Evolutionary conservation across 2,329 filamentous ascomycete species (phyloP), one percentile per base, ranked within the genome.

Genomic region (Chaetomiaceae sp.): DNA sequence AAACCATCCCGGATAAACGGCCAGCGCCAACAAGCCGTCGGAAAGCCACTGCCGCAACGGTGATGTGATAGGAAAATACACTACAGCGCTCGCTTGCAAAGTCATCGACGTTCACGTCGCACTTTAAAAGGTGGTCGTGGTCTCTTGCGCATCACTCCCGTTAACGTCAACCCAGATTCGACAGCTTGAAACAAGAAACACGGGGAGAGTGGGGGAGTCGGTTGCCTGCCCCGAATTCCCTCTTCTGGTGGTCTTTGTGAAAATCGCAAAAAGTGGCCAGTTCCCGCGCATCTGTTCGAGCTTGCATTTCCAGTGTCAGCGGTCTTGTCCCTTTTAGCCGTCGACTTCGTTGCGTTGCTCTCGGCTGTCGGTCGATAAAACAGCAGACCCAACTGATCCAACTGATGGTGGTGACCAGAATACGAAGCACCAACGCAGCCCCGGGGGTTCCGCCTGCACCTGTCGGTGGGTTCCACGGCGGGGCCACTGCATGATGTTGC

Each of bases 121-220:
- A n/a, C n/a, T n/a, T n/a, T n/a, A n/a, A n/a, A n/a, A n/a, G n/a
- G n/a, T n/a, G n/a, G n/a, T n/a, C n/a, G n/a, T n/a, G n/a, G n/a
- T n/a, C n/a, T n/a, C n/a, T n/a, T n/a, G n/a, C n/a, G n/a, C n/a
- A n/a, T n/a, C n/a, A n/a, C n/a, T n/a, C n/a, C n/a, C n/a, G n/a
- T n/a, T n/a, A n/a, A n/a, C n/a, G n/a, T 33, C 30, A 13, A n/a
- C 50, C 40, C 33, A 39, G 43, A 34, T 45, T 19, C 16, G 14
- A 34, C 23, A 48, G 55, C 35, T 21, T 59, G 57, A 59, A 59
- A 59, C 55, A 48, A 51, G 49, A 57, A 56, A 57, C 51, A 57
- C 30, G 57, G 51, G 53, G 44, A 31, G 12, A 5, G 35, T 20
- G 38, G 40, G 44, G 37, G 27, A 30, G 16, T 14, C 16, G 13